Evolutionary conservation across 1,139 yeast species (phyloP).

Genomic region (Zygoascus sp.): DNA sequence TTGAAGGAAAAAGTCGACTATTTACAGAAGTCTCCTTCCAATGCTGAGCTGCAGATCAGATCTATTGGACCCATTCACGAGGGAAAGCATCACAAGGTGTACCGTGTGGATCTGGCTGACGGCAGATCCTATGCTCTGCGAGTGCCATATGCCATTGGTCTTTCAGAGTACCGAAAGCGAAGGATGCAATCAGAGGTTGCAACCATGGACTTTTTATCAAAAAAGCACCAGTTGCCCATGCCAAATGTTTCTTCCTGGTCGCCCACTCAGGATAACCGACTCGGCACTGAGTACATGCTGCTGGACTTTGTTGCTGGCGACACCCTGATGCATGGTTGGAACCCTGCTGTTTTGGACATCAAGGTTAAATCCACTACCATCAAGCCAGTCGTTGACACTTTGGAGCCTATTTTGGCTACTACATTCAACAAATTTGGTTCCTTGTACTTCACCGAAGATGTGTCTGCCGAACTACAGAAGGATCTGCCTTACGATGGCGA

Average conservation of each 20-base stretch:
- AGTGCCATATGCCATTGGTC: slow-evolving; percentile 68
- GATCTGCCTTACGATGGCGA: slow-evolving; percentile 65
- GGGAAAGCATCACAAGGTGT: slow-evolving; percentile 88
- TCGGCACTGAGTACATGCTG: slow-evolving; percentile 70
- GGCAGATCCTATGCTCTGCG: slow-evolving; percentile 64
- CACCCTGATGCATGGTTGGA: slow-evolving; percentile 83
- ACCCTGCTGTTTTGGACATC: slow-evolving; percentile 62
- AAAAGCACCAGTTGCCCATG: slow-evolving; percentile 47
- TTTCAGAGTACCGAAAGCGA: slow-evolving; percentile 57
- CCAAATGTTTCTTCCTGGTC: slow-evolving; percentile 75
- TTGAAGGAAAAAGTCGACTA: slow-evolving; percentile 30
- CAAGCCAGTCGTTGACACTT: slow-evolving; percentile 37
- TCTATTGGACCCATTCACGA: slow-evolving; percentile 84
- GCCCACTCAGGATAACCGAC: slow-evolving; percentile 49
- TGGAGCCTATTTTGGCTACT: slow-evolving; percentile 31
- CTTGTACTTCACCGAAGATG: slow-evolving; percentile 68
- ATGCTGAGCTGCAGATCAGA: slow-evolving; percentile 49
- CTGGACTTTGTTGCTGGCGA: slow-evolving; percentile 78
- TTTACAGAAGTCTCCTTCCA: slow-evolving; percentile 29
- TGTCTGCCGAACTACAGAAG: slow-evolving; percentile 39
- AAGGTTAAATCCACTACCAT: slow-evolving; percentile 37
- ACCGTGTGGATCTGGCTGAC: slow-evolving; percentile 61
- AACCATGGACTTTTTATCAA: slow-evolving; percentile 73
- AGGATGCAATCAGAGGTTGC: slow-evolving; percentile 89
- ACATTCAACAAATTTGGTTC: slow-evolving; percentile 76